Conservation (phyloP, 1,284 basidiomycete genomes). For the Cutaneotrichosporon arboriforme region DNA sequence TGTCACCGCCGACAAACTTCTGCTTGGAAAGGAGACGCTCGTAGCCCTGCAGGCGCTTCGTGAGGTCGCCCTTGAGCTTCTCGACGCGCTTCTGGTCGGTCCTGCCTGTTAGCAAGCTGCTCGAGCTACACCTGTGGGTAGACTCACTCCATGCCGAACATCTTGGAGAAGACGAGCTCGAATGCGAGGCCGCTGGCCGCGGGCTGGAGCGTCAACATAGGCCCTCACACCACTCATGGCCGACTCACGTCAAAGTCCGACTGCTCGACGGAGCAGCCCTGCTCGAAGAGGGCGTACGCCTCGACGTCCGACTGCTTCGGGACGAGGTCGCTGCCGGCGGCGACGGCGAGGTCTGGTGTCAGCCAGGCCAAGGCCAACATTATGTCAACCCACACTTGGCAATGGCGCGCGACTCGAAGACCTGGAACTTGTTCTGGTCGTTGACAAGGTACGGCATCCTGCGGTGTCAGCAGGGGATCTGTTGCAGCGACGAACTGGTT, state of each 20-base stretch:
- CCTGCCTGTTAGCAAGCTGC: not conserved
- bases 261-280: conserved; percentile 46
- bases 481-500: conserved; percentile 47
- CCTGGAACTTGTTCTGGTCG: conserved; percentile 21
- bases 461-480: not conserved
- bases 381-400: conserved; percentile 48
- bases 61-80: conserved; percentile 37
- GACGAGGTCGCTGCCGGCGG: conserved; percentile 18
- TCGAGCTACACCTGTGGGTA: not conserved
- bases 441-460: conserved; percentile 56
- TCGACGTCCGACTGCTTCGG: conserved; percentile 44
- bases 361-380: conserved; percentile 34
- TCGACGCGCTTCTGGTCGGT: conserved; percentile 44
- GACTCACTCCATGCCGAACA: conserved; percentile 1
- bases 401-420: conserved; percentile 58
- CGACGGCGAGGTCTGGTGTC: conserved; percentile 25
- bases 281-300: conserved; percentile 54
- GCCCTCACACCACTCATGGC: no score
- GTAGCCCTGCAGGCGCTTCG: conserved; percentile 52
- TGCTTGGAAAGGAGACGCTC: conserved; percentile 55
- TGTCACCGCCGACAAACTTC: conserved; percentile 55
- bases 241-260: no score
- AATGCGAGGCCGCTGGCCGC: conserved; percentile 46
- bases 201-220: conserved; percentile 47
- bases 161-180: conserved; percentile 50